A percentile compares a stretch with the other conserved stretches of the same genome.
phyloP scores from a whole-genome alignment of 345 rosid species.

The Syzygium grande region DNA sequence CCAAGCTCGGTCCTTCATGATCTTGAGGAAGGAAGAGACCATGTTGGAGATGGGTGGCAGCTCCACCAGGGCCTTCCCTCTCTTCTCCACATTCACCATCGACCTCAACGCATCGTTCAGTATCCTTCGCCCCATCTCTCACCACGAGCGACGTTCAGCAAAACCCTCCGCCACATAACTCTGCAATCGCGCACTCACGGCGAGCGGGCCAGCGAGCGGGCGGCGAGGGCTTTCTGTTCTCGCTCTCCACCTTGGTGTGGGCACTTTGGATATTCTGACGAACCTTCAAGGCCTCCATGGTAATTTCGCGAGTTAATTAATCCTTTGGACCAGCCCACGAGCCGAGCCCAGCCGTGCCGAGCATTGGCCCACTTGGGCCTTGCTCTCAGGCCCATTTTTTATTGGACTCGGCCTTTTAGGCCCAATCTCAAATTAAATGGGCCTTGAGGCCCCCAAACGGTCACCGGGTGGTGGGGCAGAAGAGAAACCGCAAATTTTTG shows the following conservation, averaged over 20 bases:
- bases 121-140: conserved; percentile 79
- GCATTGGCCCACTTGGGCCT: background rate
- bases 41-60: conserved; percentile 76
- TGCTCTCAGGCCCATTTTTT: background rate
- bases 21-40: conserved; percentile 76
- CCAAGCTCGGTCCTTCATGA: conserved; percentile 79
- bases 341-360: background rate
- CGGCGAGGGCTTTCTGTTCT: background rate
- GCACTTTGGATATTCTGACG: background rate
- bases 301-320: background rate
- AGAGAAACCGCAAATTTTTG: background rate
- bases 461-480: background rate
- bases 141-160: background rate
- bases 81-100: conserved; percentile 85
- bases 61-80: conserved; percentile 71
- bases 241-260: background rate
- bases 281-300: background rate
- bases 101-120: conserved; percentile 78
- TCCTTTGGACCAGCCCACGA: background rate
- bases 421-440: background rate
- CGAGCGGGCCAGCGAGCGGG: background rate
- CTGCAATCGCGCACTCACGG: background rate
- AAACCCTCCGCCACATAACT: background rate
- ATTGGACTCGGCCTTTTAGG: background rate
- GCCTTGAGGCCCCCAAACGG: background rate